Conservation (phyloP, 345 rosid genomes). For the Eucalyptus erythrocorys region DNA sequence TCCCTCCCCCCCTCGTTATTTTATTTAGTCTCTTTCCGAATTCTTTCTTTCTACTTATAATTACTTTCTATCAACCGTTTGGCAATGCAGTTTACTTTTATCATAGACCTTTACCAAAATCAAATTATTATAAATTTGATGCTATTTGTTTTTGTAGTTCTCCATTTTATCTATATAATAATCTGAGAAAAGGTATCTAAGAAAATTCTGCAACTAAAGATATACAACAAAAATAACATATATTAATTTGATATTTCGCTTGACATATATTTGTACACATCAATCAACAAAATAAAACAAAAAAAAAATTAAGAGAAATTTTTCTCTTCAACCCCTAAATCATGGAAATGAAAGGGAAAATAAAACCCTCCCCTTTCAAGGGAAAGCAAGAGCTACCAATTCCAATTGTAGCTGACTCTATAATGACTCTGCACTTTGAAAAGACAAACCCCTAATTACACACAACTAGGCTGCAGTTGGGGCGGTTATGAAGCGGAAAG, state of each 20-base stretch:
- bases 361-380: neutral
- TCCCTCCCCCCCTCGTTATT: neutral
- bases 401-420: no score
- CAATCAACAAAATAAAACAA: neutral
- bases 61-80: neutral
- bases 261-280: neutral
- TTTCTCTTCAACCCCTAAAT: neutral
- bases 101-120: neutral
- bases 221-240: neutral
- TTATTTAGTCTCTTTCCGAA: neutral
- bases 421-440: no score
- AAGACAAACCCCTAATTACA: no score
- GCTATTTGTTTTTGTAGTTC: neutral
- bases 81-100: neutral
- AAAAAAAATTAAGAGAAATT: neutral
- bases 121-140: neutral
- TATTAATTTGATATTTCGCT: neutral
- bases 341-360: neutral
- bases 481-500: neutral
- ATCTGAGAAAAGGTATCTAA: neutral
- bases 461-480: constrained; percentile 26
- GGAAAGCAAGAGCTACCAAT: neutral
- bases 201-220: neutral
- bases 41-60: neutral
- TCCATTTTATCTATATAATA: neutral